Evolutionary conservation across 495 filamentous ascomycete species (phyloP), one percentile per base, ranked within the genome.

Genomic region (Annulohypoxylon bovei): DNA sequence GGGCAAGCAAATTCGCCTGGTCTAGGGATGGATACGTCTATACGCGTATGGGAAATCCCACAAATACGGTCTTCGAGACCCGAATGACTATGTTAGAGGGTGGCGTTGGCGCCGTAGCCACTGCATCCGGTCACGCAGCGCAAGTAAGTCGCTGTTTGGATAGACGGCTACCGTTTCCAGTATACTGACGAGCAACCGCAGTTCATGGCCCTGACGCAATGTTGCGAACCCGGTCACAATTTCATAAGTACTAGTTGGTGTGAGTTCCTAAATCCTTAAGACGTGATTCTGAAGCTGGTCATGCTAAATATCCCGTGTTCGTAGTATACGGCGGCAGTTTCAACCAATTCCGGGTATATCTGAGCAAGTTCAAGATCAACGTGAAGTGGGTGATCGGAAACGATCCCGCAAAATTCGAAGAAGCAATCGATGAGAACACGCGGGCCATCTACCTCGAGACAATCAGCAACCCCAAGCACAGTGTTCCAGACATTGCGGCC

Each of bases 381-480:
- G 76, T 77, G 65, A 81, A 81, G 67, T 81, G 76, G 70, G 77
- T 82, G 23, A 74, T 78, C 46, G 79, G 79, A 12, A 77, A 80
- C 30, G 75, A 78, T 63, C 77, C 79, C 14, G 68, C 60, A 1
- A 71, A 75, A 25, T 79, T 82, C 52, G 75, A 76, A 25, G 71
- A 72, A 14, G 75, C 78, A 3, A 74, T 82, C 25, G 80, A 82
- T 39, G 77, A 79, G 54, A 82, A 81, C 42, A 81, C 79, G 16
- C 77, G 78, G 6, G 73, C 75, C 22, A 78, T 82, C 35, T 81
- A 81, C 52, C 68, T 81, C 53, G 79, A 81, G 65, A 82, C 79
- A 3, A 82, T 82, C 61, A 79, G 79, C 60, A 82, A 82, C 62
- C 80, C 80, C 14, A 77, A 80, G 60, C 79, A 80, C 77, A 81